Evolutionary conservation across 2,329 filamentous ascomycete genomes (phyloP).

Genomic region (Acephala macrosclerotiorum): DNA sequence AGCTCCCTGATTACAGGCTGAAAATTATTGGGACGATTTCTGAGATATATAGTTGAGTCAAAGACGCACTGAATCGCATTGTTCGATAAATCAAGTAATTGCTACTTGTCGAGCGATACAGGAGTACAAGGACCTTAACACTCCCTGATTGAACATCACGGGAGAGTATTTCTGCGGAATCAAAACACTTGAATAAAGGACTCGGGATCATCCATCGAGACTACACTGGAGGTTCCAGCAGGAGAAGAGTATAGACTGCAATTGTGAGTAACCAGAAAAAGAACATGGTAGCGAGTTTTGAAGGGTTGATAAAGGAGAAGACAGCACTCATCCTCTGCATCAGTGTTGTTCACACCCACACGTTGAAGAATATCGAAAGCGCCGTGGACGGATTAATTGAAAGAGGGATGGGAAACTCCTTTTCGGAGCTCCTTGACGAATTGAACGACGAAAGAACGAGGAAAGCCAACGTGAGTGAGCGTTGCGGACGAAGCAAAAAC

Average conservation of each 20-base stretch:
- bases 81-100: constrained; percentile 17
- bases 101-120: constrained; percentile 4
- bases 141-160: background rate
- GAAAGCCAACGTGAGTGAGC: no score
- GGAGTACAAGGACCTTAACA: constrained; percentile 2
- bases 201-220: background rate
- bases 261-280: background rate
- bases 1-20: constrained; percentile 15
- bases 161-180: background rate
- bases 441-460: no score
- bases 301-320: constrained; percentile 17
- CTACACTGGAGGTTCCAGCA: background rate
- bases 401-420: background rate
- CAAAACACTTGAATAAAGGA: background rate
- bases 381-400: background rate
- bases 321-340: constrained; percentile 18
- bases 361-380: background rate
- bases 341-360: background rate
- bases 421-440: no score
- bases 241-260: background rate
- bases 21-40: constrained; percentile 7
- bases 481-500: no score
- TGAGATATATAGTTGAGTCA: constrained; percentile 14
- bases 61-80: constrained; percentile 8
- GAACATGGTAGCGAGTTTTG: constrained; percentile 4